Evolutionary conservation across 1,139 yeast species (phyloP), one percentile per base, ranked within the genome.

Genomic region (Yamadazyma spencermartinsiae): DNA sequence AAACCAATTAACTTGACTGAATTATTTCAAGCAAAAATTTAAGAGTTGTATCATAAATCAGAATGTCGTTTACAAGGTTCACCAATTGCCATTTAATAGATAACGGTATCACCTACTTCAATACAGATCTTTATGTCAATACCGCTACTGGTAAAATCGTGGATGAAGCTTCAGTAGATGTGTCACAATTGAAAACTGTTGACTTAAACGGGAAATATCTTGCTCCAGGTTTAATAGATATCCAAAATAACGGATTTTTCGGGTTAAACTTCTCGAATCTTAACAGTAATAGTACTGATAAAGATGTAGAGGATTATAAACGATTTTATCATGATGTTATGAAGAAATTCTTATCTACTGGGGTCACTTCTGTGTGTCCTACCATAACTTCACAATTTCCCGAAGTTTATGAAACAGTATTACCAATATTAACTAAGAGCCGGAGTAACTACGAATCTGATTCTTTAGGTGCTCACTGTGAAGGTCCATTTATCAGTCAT

Each of bases 381-480:
- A 80, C 86, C 1, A 68, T 80, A 31, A 77, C 83, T 10, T 75
- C 82, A 6, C 76, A 73, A 36, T 73, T 70, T 50, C 74, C 79
- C 6, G 68, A 71, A 37, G 80, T 76, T 18, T 80, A 80, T 54
- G 58, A 60, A 30, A 72, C 68, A 42, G 79, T 76, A 9, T 60
- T 80, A 41, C 81, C 81, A 3, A 53, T 67, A 25, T 65, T 76
- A 49, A 61, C 62, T 13, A 63, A 64, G 26, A 58, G 66, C 20
- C 56, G 78, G 33, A 50, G 61, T 5, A 39, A 50, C 25, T 49
- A 55, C 32, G 72, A 68, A 49, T 65, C 76, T 12, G 85, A 80
- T 51, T 71, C 76, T 4, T 60, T 80, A 37, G 86, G 86, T 3
- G 81, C 81, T n/a, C 86, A 80, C 50, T 58, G 76, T 35, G 86